Conservation (phyloP, 495 filamentous ascomycete genomes). For the Massariosphaeria phaeospora region DNA sequence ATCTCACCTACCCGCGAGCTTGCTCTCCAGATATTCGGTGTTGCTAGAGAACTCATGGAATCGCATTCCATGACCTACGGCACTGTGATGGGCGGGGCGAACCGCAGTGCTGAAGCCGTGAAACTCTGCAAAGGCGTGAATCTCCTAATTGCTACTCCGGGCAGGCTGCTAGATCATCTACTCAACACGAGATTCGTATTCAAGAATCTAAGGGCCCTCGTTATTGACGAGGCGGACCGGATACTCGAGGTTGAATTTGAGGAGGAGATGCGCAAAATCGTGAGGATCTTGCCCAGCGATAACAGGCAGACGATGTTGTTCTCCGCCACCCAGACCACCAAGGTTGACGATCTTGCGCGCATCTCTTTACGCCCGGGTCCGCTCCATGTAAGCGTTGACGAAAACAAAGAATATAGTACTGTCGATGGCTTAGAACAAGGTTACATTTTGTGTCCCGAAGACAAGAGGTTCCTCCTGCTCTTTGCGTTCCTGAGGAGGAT, state of each 20-base stretch:
- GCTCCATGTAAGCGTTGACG: constrained; percentile 83
- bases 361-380: constrained; percentile 90
- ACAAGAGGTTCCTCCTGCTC: constrained; percentile 87
- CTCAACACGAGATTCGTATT: constrained; percentile 90
- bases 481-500: constrained; percentile 94
- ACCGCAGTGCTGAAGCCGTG: constrained; percentile 83
- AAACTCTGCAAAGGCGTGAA: constrained; percentile 94
- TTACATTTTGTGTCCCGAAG: constrained; percentile 86
- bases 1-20: constrained; percentile 87
- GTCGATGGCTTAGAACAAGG: constrained; percentile 93
- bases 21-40: constrained; percentile 92
- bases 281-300: constrained; percentile 80
- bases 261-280: constrained; percentile 90
- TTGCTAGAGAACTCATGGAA: constrained; percentile 81
- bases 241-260: constrained; percentile 98
- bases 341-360: constrained; percentile 91
- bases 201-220: constrained; percentile 83
- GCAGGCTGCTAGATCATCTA: constrained; percentile 86
- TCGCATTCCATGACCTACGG: constrained; percentile 89
- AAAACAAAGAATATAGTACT: constrained; percentile 71
- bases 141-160: constrained; percentile 88
- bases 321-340: constrained; percentile 96
- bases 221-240: constrained; percentile 90
- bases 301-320: constrained; percentile 97
- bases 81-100: constrained; percentile 93